These are phyloP conservation scores for Paratinospora sagittata DNA, from an alignment of 164 flowering plant genomes.

Conservation along the genomic window DNA sequence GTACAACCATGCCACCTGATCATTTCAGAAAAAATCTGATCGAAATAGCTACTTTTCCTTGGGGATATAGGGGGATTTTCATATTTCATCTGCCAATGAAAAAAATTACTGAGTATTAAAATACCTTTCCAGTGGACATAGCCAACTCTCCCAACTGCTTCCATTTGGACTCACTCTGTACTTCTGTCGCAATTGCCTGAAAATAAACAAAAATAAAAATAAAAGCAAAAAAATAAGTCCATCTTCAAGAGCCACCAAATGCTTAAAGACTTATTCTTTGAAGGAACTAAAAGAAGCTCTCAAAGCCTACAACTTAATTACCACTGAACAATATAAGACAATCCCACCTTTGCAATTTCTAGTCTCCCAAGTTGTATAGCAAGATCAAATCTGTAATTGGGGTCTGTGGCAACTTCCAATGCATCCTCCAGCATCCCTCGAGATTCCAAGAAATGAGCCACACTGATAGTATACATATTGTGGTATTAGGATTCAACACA, in stretches of 20 bases:
- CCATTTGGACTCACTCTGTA: conserved; percentile 92
- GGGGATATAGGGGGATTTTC: neutral
- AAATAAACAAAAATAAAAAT: conserved; percentile 10
- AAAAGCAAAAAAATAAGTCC: neutral
- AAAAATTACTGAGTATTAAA: neutral
- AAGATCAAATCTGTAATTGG: conserved; percentile 93
- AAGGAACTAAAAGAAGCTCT: neutral
- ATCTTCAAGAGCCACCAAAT: neutral
- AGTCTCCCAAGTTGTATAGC: conserved; percentile 89
- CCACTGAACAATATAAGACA: neutral
- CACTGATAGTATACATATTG: conserved; percentile 32
- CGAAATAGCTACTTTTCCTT: neutral
- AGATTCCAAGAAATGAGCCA: conserved; percentile 94
- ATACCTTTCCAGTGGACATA: conserved; percentile 89
- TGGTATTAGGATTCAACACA: conserved; percentile 5
- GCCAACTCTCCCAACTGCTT: conserved; percentile 98
- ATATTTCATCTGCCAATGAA: neutral
- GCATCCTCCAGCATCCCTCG: conserved; percentile 97
- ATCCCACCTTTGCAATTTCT: conserved; percentile 76
- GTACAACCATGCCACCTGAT: neutral
- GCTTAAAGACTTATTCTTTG: neutral
- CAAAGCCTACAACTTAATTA: neutral
- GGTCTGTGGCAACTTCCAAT: conserved; percentile 92
- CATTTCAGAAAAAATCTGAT: neutral
- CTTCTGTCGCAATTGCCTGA: conserved; percentile 82